Evolutionary conservation across 306 rosid species (phyloP), one percentile per base, ranked within the genome.

Genomic region (Casuarina cunninghamiana): DNA sequence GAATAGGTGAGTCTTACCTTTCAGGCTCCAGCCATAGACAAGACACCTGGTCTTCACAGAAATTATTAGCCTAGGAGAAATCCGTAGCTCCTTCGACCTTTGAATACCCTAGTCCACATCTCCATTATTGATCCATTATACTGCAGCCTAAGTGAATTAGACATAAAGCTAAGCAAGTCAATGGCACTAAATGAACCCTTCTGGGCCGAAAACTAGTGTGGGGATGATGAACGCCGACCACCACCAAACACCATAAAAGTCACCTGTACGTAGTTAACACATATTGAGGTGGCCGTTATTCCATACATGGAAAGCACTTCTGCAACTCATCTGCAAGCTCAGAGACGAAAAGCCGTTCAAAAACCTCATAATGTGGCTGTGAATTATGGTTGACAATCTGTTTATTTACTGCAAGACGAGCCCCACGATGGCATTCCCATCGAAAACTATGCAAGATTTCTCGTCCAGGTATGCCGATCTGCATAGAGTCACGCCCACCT

Each of bases 61-160:
- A 81, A 77, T 78, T 73, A 75, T 83, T 68, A 69, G 67, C 80
- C 84, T 26, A 45, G 75, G 75, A 82, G 84, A 78, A 74, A 70
- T 62, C 67, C 16, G 50, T 53, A 80, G 77, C 62, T 19, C 61
- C 74, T 44, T 79, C 70, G 75, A 69, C 54, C 58, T 80, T 82
- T 70, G 73, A 46, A 48, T 51, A 54, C 48, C 46, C 77, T 48
- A 50, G 78, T 42, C 77, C 74, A 65, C 76, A 83, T 73, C 81
- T 75, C 78, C 79, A 88, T 79, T 82, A 72, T 85, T 83, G 73
- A 74, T 71, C 82, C 88, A 83, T 76, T 75, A 76, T 81, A 67
- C 53, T 66, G 42, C 41, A 46, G 58, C 77, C 53, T 38, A 54
- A 65, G 62, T 76, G 78, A 76, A 67, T 85, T 82, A 81, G 84